Evolutionary conservation across 305 asterid genomes (phyloP), one percentile per base, ranked within the genome.

Genomic region (Fraxinus platypoda): DNA sequence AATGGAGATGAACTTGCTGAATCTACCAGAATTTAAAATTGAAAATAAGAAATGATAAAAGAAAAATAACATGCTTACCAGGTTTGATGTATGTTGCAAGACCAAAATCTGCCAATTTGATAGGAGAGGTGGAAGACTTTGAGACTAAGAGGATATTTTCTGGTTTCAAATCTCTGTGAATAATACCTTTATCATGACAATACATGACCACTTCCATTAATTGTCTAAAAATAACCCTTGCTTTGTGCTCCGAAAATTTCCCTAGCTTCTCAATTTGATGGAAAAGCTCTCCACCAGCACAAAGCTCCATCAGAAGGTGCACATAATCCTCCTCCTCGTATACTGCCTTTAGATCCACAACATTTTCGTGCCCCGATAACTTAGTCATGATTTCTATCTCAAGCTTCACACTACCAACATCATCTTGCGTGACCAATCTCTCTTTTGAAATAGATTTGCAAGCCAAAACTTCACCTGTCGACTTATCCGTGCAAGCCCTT

Each of bases 91-190:
- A 82, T 1, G 92, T 91, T 8, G 94, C 94, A 71, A 91, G 94
- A 82, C 94, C 94, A 85, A 91, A 91, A 83, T 91, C 93, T 0
- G 94, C 94, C 88, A 91, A 80, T 84, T 91, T 91, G 84, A 88
- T 89, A 2, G 89, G 87, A 25, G 94, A 87, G 31, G 78, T 84
- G 13, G 91, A 78, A 23, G 89, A 81, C 75, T 75, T 87, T 7
- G 91, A 86, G 74, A 81, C 90, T 54, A 88, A 68, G 66, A 91
- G 92, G 41, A 90, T 90, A 59, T 91, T 91, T 59, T 91, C 94
- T 1, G 94, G 94, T 81, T 91, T 91, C 89, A 91, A 84, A 86
- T 91, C 94, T 81, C 94, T 82, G 78, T 91, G 93, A 0, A 87
- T 85, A 62, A 91, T 84, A 33, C 93, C 91, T 75, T 86, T 87